Percentiles rank a stretch among this genome's conserved stretches.
Conservation (phyloP, 179 eudicot species). For the Dionaea muscipula region DNA sequence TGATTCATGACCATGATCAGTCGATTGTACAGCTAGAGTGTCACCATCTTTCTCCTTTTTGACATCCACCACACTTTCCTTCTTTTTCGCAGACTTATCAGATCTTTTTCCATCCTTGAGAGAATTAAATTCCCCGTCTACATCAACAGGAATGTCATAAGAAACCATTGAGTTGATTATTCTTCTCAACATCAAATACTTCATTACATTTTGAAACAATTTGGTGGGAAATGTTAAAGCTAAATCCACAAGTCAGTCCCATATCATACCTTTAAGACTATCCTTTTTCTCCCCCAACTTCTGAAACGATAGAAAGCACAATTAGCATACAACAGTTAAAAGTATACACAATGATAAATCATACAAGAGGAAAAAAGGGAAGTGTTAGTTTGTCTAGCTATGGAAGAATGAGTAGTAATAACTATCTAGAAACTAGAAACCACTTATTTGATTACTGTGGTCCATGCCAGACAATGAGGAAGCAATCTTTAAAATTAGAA, state of each 20-base stretch:
- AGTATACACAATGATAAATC: too few species aligned
- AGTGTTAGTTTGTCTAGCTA: too few species aligned
- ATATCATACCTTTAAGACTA: constrained; percentile 42
- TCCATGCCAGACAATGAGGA: too few species aligned
- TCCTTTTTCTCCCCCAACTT: constrained; percentile 51
- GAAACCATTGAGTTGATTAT: background rate
- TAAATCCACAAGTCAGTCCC: background rate
- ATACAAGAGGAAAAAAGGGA: too few species aligned
- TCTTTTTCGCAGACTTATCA: constrained; percentile 33
- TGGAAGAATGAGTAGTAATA: too few species aligned
- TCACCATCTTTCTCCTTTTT: constrained; percentile 27
- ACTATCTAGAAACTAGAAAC: too few species aligned
- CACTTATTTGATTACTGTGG: too few species aligned
- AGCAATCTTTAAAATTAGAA: too few species aligned
- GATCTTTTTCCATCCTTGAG: constrained; percentile 31
- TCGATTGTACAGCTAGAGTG: constrained; percentile 14
- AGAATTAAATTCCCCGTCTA: constrained; percentile 11
- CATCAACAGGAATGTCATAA: constrained; percentile 1
- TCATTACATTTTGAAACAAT: background rate
- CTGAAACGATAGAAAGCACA: constrained; percentile 17
- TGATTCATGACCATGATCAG: constrained; percentile 22
- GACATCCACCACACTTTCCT: constrained; percentile 19
- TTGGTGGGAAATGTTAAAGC: constrained; percentile 3
- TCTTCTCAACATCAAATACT: background rate
- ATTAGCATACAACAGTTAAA: background rate